Conservation (phyloP, 192 early-diverging fungal species). For the Backusella morwellensis region DNA sequence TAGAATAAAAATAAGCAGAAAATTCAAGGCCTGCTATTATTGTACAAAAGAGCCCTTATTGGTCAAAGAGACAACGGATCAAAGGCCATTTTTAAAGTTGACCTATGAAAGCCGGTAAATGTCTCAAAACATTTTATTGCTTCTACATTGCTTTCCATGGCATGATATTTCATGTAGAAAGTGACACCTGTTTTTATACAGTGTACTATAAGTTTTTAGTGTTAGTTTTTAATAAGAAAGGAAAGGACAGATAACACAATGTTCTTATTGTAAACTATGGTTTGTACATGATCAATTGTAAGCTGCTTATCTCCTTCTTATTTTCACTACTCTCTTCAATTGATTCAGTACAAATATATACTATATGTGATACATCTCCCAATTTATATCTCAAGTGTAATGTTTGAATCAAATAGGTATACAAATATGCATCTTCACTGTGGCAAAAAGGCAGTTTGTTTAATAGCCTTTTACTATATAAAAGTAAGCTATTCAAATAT, state of each 20-base stretch:
- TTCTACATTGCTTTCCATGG: neutral
- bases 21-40: neutral
- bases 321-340: too few species aligned
- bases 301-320: too few species aligned
- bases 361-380: neutral
- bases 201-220: neutral
- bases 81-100: neutral
- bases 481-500: neutral
- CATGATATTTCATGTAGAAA: neutral
- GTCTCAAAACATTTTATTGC: neutral
- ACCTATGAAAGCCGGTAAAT: neutral
- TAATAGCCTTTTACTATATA: neutral
- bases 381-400: neutral
- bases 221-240: neutral
- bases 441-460: neutral
- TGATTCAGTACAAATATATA: neutral
- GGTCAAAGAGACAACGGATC: neutral
- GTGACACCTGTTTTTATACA: neutral
- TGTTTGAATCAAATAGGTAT: neutral
- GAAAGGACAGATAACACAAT: too few species aligned
- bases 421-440: neutral
- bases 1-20: neutral
- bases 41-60: neutral
- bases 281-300: too few species aligned
- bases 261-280: too few species aligned